A percentile compares a stretch with the other conserved stretches of the same genome.
Conservation (phyloP, 345 rosid species). For the Syzygium grande region DNA sequence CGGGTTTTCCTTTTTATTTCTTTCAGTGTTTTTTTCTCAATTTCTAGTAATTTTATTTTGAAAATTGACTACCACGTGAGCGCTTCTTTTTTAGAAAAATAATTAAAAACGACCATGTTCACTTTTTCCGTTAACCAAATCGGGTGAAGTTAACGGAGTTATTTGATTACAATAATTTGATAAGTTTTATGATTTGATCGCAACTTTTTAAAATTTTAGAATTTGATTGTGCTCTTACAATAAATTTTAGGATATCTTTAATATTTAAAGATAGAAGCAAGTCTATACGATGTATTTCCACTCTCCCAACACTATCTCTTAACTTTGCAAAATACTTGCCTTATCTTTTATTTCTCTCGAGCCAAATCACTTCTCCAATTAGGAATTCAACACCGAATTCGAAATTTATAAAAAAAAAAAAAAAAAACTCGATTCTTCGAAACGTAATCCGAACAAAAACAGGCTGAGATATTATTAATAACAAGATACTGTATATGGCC, state of each 20-base stretch:
- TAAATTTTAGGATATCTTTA: not conserved
- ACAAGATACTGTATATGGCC: not conserved
- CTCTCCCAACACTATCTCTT: not conserved
- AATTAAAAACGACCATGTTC: not conserved
- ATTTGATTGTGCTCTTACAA: too few relatives aligned
- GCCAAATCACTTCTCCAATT: too few relatives aligned
- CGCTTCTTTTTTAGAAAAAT: not conserved
- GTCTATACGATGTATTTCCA: not conserved
- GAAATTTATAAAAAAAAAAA: too few relatives aligned
- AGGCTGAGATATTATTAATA: not conserved
- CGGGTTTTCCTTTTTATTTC: too few relatives aligned
- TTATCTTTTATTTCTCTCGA: too few relatives aligned
- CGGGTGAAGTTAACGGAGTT: fast-evolving
- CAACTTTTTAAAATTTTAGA: fast-evolving
- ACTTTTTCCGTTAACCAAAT: not conserved
- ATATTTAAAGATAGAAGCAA: not conserved
- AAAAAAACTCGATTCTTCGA: not conserved
- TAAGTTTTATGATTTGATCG: not conserved
- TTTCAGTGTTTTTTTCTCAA: not conserved
- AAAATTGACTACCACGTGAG: not conserved
- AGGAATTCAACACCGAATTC: too few relatives aligned
- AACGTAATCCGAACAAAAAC: not conserved
- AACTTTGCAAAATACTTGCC: too few relatives aligned
- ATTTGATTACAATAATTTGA: not conserved
- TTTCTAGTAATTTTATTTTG: not conserved